Evolutionary conservation across 768 basidiomycete species (phyloP).

Genomic region (Crassisporium funariophilum): DNA sequence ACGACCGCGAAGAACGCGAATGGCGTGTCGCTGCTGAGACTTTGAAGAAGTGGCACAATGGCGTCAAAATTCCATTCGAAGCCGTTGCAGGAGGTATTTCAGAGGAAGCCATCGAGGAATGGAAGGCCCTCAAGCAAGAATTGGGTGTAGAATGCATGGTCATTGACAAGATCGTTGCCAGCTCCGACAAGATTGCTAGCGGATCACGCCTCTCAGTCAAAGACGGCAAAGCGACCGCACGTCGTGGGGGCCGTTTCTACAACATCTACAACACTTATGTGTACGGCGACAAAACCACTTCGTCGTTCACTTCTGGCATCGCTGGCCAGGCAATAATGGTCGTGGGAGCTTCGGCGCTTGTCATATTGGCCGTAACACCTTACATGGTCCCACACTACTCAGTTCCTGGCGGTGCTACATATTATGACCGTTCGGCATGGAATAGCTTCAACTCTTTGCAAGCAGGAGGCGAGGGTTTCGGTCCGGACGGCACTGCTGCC

Average conservation of each 20-base stretch:
- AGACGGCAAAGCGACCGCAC: slow-evolving; percentile 20
- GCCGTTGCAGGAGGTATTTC: slow-evolving; percentile 58
- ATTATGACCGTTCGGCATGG: slow-evolving; percentile 81
- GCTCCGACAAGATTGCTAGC: slow-evolving; percentile 23
- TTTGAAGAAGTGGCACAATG: slow-evolving; percentile 73
- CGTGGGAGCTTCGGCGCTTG: slow-evolving; percentile 62
- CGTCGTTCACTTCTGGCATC: slow-evolving; percentile 29
- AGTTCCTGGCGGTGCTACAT: slow-evolving; percentile 67
- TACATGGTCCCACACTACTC: slow-evolving; percentile 58
- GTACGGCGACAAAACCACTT: slow-evolving; percentile 42
- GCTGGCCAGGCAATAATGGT: slow-evolving; percentile 56
- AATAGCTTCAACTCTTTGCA: slow-evolving; percentile 75
- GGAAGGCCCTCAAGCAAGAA: slow-evolving; percentile 79
- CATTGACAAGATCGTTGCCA: slow-evolving; percentile 69
- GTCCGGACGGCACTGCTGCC: slow-evolving; percentile 55
- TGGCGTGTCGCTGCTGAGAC: slow-evolving; percentile 56
- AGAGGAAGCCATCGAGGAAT: slow-evolving; percentile 69
- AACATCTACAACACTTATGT: slow-evolving; percentile 84
- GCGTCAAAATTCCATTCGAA: slow-evolving; percentile 48
- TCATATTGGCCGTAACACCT: slow-evolving; percentile 63
- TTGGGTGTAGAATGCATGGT: slow-evolving; percentile 76
- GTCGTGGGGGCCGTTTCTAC: slow-evolving; percentile 63
- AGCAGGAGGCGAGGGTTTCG: slow-evolving; percentile 70
- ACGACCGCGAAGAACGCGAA: slow-evolving; percentile 48
- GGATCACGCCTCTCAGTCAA: slow-evolving; percentile 13